Base-by-base conservation (phyloP, 2,329 filamentous ascomycete genomes). In the Trichophyton equinum region DNA sequence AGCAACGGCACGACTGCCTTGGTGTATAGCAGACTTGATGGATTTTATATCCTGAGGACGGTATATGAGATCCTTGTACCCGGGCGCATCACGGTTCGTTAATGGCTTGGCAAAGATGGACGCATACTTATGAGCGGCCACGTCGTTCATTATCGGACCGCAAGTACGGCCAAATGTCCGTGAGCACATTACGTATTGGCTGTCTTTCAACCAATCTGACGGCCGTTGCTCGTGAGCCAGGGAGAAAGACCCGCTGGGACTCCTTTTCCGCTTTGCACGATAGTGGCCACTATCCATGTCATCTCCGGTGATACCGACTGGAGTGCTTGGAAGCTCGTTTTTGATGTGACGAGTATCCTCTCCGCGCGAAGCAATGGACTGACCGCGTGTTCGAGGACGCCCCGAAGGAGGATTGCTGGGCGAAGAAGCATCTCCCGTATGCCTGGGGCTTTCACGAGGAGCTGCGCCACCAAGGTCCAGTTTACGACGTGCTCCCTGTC, bases 91-190 rank as follows among this genome's bases (percentile, higher is more conserved):
- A 42, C 82, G 82, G 65, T 90, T 86, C 9, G 87, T 86, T 57
- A 92, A 81, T 1, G 86, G 85, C 60, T 85, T 85, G 30, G 86
- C 85, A 69, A 92, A 92, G 73, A 89, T 89, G 65, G 88, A 89
- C 53, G 87, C 88, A 66, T 88, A 83, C 38, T 87, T 86, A 70
- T 91, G 88, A 59, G 85, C 87, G 25, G 84, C 83, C 62, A 91
- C 88, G 67, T 89, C 85, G 69, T 91, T 88, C 64, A 91, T 79
- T 11, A 88, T 85, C 3, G 86, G 85, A 3, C 82, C 82, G 36
- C 85, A 86, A 13, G 89, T 88, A 65, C 86, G 85, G 40, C 86
- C 82, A 63, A 78, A 78, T 30, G 76, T 77, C 47, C 74, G 75
- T 6, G 75, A 72, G 36, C 74, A 75, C 47, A 75, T 67, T 40